Conservation (phyloP, 2,329 filamentous ascomycete genomes). For the Keithomyces neogunnii region DNA sequence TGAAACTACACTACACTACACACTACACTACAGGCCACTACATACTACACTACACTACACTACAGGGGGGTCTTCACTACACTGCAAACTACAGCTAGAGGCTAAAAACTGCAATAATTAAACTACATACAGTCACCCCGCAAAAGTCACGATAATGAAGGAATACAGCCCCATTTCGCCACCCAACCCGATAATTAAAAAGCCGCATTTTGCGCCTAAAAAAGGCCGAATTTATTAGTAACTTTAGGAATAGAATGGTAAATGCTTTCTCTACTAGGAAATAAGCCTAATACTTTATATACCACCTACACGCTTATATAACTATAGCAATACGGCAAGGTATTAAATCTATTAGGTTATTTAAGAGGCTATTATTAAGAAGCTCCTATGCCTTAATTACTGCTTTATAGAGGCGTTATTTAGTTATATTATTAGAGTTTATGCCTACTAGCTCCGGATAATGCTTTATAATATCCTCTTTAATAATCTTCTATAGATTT, state of each 20-base stretch:
- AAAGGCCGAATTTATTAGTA: not conserved
- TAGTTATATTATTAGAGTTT: too few species aligned
- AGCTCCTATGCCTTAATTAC: too few species aligned
- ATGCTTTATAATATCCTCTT: not conserved
- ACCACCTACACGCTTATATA: slow-evolving; percentile 2
- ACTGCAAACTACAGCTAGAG: too few species aligned
- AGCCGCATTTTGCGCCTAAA: not conserved
- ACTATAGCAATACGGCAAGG: not conserved
- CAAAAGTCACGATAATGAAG: not conserved
- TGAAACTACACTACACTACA: too few species aligned
- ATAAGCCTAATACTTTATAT: slow-evolving; percentile 5
- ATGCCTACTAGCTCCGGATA: too few species aligned
- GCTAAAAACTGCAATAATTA: too few species aligned
- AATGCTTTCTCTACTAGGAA: not conserved
- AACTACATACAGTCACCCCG: not conserved
- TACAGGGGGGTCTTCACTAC: too few species aligned
- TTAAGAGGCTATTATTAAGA: too few species aligned
- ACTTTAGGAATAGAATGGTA: not conserved
- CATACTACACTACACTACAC: too few species aligned
- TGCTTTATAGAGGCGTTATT: too few species aligned
- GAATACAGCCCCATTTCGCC: not conserved
- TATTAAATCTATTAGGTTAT: too few species aligned
- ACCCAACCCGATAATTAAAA: not conserved
- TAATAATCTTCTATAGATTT: slow-evolving; percentile 9
- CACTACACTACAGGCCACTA: too few species aligned